Evolutionary conservation across 768 basidiomycete genomes (phyloP).

Genomic region (Tulasnella sp.): DNA sequence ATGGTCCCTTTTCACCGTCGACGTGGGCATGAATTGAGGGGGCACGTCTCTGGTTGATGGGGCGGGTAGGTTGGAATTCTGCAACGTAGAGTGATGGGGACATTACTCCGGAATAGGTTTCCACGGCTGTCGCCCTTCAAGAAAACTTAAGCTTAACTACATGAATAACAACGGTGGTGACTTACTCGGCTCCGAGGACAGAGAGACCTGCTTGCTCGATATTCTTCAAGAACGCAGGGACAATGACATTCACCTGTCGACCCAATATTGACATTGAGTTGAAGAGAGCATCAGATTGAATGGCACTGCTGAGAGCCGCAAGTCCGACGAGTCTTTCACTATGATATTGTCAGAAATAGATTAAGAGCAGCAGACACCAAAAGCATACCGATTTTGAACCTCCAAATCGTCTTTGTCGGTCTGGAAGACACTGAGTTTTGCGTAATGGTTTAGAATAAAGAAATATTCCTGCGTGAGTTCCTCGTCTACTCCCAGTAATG

Average conservation of each 20-base stretch:
- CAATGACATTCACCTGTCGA: constrained; percentile 53
- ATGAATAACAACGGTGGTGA: constrained; percentile 4
- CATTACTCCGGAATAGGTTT: constrained; percentile 32
- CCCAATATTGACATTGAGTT: constrained; percentile 58
- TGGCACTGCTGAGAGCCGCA: constrained; percentile 63
- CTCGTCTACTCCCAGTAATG: constrained; percentile 65
- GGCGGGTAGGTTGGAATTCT: constrained; percentile 65
- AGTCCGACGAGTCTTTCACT: constrained; percentile 80
- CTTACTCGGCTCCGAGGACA: constrained; percentile 57
- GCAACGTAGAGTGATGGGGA: constrained; percentile 57
- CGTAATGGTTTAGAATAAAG: constrained; percentile 49
- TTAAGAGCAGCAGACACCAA: not conserved
- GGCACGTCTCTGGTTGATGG: constrained; percentile 66
- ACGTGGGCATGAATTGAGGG: constrained; percentile 81
- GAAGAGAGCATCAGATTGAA: constrained; percentile 76
- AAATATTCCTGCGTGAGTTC: constrained; percentile 57
- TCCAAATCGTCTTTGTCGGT: constrained; percentile 48
- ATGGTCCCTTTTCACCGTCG: constrained; percentile 78
- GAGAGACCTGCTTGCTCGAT: constrained; percentile 48
- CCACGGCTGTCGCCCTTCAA: constrained; percentile 41
- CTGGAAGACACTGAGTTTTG: constrained; percentile 41
- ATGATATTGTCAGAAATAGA: not conserved
- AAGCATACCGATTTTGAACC: constrained; percentile 50
- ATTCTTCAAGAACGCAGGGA: constrained; percentile 56
- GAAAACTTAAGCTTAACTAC: constrained; percentile 13